Evolutionary conservation across 257 asterid species (phyloP).

Genomic region (Solanum virginianum): DNA sequence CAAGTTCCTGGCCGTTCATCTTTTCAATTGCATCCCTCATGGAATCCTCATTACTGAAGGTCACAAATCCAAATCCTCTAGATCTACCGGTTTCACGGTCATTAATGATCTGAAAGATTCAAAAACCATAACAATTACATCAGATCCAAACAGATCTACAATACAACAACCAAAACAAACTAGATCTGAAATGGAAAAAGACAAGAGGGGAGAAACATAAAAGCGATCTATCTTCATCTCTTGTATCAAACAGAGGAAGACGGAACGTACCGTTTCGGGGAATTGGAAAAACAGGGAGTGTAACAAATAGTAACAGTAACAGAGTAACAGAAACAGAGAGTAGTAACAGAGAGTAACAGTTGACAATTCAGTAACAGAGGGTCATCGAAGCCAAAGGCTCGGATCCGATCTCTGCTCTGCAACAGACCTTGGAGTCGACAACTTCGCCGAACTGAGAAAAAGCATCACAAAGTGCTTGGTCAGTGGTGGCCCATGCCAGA

Average conservation of each 20-base stretch:
- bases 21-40: constrained; percentile 72
- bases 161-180: neutral
- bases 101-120: constrained; percentile 39
- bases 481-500: constrained; percentile 60
- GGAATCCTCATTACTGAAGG: constrained; percentile 60
- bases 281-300: neutral
- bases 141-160: neutral
- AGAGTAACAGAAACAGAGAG: neutral
- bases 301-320: constrained; percentile 1
- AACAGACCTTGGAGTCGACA: constrained; percentile 58
- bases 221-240: constrained; percentile 19
- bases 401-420: constrained; percentile 21
- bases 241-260: neutral
- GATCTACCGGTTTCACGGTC: constrained; percentile 95
- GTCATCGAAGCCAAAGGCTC: constrained; percentile 14
- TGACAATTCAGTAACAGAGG: neutral
- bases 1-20: constrained; percentile 81
- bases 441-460: constrained; percentile 47
- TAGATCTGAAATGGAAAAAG: neutral
- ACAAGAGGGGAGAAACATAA: neutral
- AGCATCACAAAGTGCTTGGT: constrained; percentile 29
- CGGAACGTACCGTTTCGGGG: constrained; percentile 25
- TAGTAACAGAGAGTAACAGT: neutral
- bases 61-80: constrained; percentile 89
- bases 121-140: neutral